Base-by-base conservation (phyloP, 192 early-diverging fungal species). In the Backusella mclennaniae region DNA sequence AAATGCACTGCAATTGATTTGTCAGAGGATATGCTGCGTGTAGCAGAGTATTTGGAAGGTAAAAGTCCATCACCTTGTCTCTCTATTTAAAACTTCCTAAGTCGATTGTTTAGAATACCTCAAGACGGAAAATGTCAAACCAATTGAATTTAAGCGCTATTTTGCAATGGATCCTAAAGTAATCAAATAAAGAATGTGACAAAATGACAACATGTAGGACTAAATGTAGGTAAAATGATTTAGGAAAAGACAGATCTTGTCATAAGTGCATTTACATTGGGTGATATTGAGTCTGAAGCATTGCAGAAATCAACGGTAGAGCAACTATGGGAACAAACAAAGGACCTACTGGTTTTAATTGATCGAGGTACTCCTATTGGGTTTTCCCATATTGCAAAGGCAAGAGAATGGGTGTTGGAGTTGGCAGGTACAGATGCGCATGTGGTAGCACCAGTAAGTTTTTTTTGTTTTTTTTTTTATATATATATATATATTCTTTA, bases 311-410 rank as follows among this genome's bases (percentile, higher is more conserved):
- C 86, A 3, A 91, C 92, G 0, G 76, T 97, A 11, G 85, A 93
- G 56, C 86, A 87, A 14, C 81, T 97, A 52, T 97, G 96, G 96
- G 69, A 85, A n/a, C 88, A 89, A n/a, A 95, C 94, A 15, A 76
- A 78, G 2, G 94, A 97, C 77, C 86, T 90, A 3, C 81, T 97
- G 76, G 91, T 95, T n/a, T 79, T 97, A 59, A 87, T 97, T 33
- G 96, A 97, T 63, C 89, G 93, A 11, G 96, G 96, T 9, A 93
- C 92, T 14, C 92, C 93, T 0, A 83, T 86, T 53, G 92, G 93
- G 6, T 91, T 90, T 71, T 80, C 87, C 17, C 82, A 84, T n/a
- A 85, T 97, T 66, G 87, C 87, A 0, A 81, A 89, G 26, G 94
- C 94, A 0, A 85, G 95, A 42, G 83, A 88, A 23, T 87, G 86